phyloP scores from a whole-genome alignment of 2,329 filamentous ascomycete species.

The Sarocladium kiliense region DNA sequence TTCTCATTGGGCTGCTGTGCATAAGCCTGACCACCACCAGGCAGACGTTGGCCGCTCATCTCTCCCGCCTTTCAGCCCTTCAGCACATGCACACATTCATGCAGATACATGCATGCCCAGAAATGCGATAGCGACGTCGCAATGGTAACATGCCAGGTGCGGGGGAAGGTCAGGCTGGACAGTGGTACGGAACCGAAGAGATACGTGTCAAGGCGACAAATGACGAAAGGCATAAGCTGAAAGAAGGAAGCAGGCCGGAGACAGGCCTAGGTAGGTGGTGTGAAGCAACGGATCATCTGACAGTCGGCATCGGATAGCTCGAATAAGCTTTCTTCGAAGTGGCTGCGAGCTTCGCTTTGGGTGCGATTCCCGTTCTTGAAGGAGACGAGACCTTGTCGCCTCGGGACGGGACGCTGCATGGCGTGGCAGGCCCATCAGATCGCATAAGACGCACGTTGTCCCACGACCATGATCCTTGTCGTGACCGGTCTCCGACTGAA shows the following conservation, averaged over 20 bases:
- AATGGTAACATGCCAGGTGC: background rate
- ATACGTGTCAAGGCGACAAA: background rate
- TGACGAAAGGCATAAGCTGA: background rate
- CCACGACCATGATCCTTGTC: background rate
- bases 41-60: background rate
- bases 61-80: background rate
- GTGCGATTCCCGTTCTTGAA: background rate
- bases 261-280: background rate
- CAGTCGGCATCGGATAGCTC: background rate
- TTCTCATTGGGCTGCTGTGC: slow-evolving; percentile 3
- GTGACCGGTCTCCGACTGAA: background rate
- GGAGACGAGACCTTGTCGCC: background rate
- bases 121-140: background rate
- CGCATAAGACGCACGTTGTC: slow-evolving; percentile 6
- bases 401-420: slow-evolving; percentile 1
- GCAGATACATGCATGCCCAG: background rate
- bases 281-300: background rate
- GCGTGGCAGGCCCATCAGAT: background rate
- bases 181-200: background rate
- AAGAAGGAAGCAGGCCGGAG: background rate
- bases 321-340: too few relatives aligned
- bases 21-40: background rate
- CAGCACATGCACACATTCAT: background rate
- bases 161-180: background rate
- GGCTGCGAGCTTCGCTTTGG: background rate